A percentile compares a stretch with the other conserved stretches of the same genome.
Conservation (phyloP, 2,329 filamentous ascomycete species). For the Sphaceloma murrayae region DNA sequence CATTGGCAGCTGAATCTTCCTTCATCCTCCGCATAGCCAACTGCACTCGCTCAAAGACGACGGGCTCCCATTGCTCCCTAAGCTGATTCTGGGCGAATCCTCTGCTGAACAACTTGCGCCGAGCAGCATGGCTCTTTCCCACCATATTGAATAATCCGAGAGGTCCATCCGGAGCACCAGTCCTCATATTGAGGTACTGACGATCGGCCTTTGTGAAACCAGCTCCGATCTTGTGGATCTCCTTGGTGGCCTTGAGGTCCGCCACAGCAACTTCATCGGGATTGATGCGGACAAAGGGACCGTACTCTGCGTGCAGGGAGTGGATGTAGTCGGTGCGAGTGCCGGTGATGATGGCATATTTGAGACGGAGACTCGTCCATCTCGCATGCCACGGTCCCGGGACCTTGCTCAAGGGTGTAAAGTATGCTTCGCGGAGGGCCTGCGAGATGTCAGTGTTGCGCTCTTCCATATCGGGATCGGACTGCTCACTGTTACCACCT, state of each 20-base stretch:
- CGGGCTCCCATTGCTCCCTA: slow-evolving; percentile 30
- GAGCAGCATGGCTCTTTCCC: slow-evolving; percentile 29
- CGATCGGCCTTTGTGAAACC: slow-evolving; percentile 25
- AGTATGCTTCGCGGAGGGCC: slow-evolving; percentile 10
- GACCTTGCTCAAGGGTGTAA: slow-evolving; percentile 23
- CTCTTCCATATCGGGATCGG: neutral
- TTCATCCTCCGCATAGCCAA: slow-evolving; percentile 30
- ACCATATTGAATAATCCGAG: slow-evolving; percentile 32
- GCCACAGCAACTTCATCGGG: slow-evolving; percentile 26
- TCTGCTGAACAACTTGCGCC: slow-evolving; percentile 31
- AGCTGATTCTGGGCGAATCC: slow-evolving; percentile 31
- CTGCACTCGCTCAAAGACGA: slow-evolving; percentile 27
- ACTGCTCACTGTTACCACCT: neutral
- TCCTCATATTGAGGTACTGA: slow-evolving; percentile 24
- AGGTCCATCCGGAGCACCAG: slow-evolving; percentile 13
- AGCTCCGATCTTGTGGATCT: slow-evolving; percentile 26
- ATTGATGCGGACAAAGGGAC: slow-evolving; percentile 25
- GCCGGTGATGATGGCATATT: slow-evolving; percentile 31
- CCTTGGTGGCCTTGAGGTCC: slow-evolving; percentile 23
- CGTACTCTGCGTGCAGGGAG: slow-evolving; percentile 29
- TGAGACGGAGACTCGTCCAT: slow-evolving; percentile 26
- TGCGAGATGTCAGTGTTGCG: neutral
- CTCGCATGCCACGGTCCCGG: slow-evolving; percentile 25
- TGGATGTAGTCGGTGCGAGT: slow-evolving; percentile 34
- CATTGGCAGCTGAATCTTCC: slow-evolving; percentile 23